Evolutionary conservation across 2,329 filamentous ascomycete genomes (phyloP), one percentile per base, ranked within the genome.

Genomic region (Fusarium sp.): DNA sequence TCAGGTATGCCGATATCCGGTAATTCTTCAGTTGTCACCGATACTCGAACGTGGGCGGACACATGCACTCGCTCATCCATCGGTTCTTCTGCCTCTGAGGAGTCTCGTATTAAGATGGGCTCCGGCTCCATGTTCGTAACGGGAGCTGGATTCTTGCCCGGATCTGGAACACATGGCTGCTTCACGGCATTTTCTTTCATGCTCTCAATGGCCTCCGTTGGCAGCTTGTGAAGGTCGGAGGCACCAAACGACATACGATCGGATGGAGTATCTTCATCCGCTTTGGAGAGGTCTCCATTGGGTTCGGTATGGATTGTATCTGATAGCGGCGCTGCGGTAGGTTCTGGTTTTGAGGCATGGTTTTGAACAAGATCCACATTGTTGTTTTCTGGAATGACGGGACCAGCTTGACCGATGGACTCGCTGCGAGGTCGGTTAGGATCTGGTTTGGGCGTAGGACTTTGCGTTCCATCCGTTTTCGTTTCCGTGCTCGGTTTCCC

Each of bases 51-150:
- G 16, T 33, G 33, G n/a, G 53, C 10, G 23, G 42, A 29, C 25
- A 58, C 31, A 16, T 42, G 29, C 8, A 58, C 34, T 34, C 33
- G 62, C n/a, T 38, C 56, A 42, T 38, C 36, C 34, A 40, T 59
- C 27, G 53, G 55, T 11, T 51, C 42, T n/a, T 56, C 31, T 27
- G 25, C 42, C 55, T 60, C 64, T n/a, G 34, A 16, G 27, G 40
- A 20, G 29, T 34, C 31, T 16, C 25, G 29, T 25, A 20, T 49
- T 25, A 11, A 16, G 9, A 34, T 16, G 36, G 13, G 5, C 11
- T 31, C 61, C 42, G 57, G 51, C n/a, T 31, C 49, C 58, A 60
- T 58, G 18, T 33, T 36, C 36, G 64, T 29, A 55, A 50, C 56
- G 46, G 50, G 56, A 29, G 55, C 58, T 2, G 13, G 33, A 10